Conservation (phyloP, 768 basidiomycete species). For the Cantharellus anzutake region DNA sequence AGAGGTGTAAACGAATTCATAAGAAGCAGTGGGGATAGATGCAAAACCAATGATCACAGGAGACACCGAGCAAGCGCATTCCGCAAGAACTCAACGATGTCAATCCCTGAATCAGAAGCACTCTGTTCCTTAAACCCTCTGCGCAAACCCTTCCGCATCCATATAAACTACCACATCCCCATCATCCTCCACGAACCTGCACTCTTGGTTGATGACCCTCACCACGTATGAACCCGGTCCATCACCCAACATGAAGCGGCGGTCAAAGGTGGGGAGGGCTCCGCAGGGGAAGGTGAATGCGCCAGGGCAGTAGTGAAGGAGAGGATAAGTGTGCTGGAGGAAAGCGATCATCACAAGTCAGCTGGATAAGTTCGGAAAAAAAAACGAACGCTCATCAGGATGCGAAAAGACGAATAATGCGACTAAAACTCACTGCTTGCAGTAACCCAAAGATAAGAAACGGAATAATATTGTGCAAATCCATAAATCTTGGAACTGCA, state of each 20-base stretch:
- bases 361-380: slow-evolving; percentile 16
- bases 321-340: slow-evolving; percentile 94
- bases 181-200: slow-evolving; percentile 93
- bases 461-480: slow-evolving; percentile 48
- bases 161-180: slow-evolving; percentile 85
- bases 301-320: slow-evolving; percentile 84
- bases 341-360: slow-evolving; percentile 95
- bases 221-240: slow-evolving; percentile 45
- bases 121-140: slow-evolving; percentile 35
- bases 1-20: too few species aligned
- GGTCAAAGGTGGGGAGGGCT: slow-evolving; percentile 81
- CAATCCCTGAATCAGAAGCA: slow-evolving; percentile 41
- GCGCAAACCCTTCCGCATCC: slow-evolving; percentile 63
- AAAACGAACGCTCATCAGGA: slow-evolving; percentile 5
- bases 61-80: not conserved
- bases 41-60: too few species aligned
- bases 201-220: slow-evolving; percentile 56
- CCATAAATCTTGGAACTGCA: slow-evolving; percentile 40
- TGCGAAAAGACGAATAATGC: not conserved
- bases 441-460: slow-evolving; percentile 81
- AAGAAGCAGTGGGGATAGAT: too few species aligned
- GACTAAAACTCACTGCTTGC: slow-evolving; percentile 27
- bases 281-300: slow-evolving; percentile 91
- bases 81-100: slow-evolving; percentile 10
- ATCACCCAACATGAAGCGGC: slow-evolving; percentile 53